Conservation (phyloP, 352 stramenopile genomes). For the Globisporangium rhizosaccharum region DNA sequence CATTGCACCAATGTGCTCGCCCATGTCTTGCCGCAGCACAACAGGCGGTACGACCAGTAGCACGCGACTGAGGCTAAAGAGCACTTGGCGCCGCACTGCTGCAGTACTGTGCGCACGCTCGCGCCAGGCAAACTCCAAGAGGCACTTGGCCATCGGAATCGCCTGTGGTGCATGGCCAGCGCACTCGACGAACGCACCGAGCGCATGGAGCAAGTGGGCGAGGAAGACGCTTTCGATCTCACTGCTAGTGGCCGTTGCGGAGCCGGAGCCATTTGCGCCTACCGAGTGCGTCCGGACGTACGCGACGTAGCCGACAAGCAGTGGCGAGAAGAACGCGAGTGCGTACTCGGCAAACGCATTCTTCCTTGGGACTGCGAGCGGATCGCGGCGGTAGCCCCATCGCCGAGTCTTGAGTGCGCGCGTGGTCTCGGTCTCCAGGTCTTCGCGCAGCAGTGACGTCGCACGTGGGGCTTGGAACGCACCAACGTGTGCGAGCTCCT, state of each 20-base stretch:
- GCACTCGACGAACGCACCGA: constrained; percentile 66
- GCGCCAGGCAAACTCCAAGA: constrained; percentile 67
- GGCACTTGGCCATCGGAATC: constrained; percentile 59
- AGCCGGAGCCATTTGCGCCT: neutral
- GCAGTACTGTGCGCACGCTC: constrained; percentile 37
- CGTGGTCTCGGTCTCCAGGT: constrained; percentile 40
- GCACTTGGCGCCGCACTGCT: constrained; percentile 62
- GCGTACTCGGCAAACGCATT: constrained; percentile 64
- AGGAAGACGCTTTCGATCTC: constrained; percentile 70
- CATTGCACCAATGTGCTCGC: constrained; percentile 37
- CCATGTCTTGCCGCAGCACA: constrained; percentile 50
- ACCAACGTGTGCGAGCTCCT: constrained; percentile 62
- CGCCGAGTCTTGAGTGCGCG: constrained; percentile 55
- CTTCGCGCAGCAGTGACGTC: constrained; percentile 45
- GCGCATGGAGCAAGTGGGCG: constrained; percentile 59
- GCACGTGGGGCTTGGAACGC: constrained; percentile 16
- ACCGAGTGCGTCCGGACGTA: constrained; percentile 33
- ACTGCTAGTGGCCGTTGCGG: constrained; percentile 9
- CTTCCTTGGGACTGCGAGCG: constrained; percentile 33
- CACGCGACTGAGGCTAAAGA: constrained; percentile 69
- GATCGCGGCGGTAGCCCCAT: constrained; percentile 64
- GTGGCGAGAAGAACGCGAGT: constrained; percentile 65
- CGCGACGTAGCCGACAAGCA: constrained; percentile 67
- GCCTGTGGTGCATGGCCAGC: constrained; percentile 50
- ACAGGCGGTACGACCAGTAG: constrained; percentile 53